Evolutionary conservation across 192 early-diverging fungal genomes (phyloP).

Genomic region (Phycomyces blakesleeanus): DNA sequence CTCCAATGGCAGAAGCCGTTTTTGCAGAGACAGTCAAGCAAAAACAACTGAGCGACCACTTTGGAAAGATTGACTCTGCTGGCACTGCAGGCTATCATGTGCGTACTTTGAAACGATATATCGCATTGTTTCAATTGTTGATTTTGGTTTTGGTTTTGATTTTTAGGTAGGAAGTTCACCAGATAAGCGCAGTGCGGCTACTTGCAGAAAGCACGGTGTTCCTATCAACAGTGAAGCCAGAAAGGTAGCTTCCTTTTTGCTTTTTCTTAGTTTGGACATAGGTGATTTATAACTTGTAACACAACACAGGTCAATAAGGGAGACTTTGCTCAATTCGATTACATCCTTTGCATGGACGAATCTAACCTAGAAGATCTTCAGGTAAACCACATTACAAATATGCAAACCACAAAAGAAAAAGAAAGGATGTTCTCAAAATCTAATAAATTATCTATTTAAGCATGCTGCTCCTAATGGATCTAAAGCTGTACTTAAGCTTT

Average conservation of each 20-base stretch:
- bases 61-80: conserved; percentile 74
- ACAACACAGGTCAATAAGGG: conserved; percentile 29
- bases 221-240: conserved; percentile 73
- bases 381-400: conserved; percentile 16
- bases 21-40: conserved; percentile 71
- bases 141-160: neutral
- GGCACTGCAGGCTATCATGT: conserved; percentile 86
- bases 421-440: no score
- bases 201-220: conserved; percentile 68
- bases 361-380: conserved; percentile 66
- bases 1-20: conserved; percentile 93
- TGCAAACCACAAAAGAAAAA: no score
- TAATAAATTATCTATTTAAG: conserved; percentile 31
- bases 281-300: neutral
- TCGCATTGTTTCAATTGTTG: neutral
- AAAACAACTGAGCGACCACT: conserved; percentile 46
- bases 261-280: neutral
- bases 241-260: conserved; percentile 47
- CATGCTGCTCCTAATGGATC: conserved; percentile 20
- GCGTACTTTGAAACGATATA: conserved; percentile 22
- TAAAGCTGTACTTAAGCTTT: conserved; percentile 52
- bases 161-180: conserved; percentile 59
- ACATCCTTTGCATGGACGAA: conserved; percentile 91
- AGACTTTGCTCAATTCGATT: conserved; percentile 76
- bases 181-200: conserved; percentile 63